Evolutionary conservation across 1,284 basidiomycete species (phyloP), one percentile per base, ranked within the genome.

Genomic region (Polyporus tsugae): DNA sequence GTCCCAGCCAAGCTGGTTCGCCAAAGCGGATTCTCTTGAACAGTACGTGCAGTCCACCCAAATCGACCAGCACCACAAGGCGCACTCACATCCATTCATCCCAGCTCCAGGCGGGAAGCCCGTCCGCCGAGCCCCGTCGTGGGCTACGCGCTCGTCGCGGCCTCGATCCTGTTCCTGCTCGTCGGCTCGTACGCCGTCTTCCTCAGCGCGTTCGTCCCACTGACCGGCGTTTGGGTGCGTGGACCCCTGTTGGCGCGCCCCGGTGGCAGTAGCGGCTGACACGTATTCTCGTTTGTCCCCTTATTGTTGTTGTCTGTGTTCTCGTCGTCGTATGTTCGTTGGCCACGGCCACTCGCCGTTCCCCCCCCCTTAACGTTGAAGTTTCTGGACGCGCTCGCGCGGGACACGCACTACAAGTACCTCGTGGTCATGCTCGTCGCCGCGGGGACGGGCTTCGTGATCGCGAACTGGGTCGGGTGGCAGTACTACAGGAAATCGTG

Each of bases 381-480:
- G 92, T 61, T 88, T 44, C 81, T 94, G 67, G 88, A 91, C 76
- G 75, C 80, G 57, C 80, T 95, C 7, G 88, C 87, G 4, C 76
- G 79, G 35, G 95, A 97, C 80, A 87, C 83, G 19, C 94, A 97
- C 78, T 97, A 97, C 89, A 96, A 96, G 81, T 97, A 97, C 80
- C 89, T 97, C 73, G 76, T 84, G 15, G 81, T 96, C 15, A 81
- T 97, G 53, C 84, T 96, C 60, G 85, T 98, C 60, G 95, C 96
- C 29, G 91, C 91, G 19, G 89, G 85, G 17, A 85, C 92, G 41
- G 96, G 95, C 81, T 96, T 95, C 78, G 92, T 95, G 63, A 98
- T 98, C 76, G 94, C 95, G 53, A 98, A 98, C 76, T 98, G 96
- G 96, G 94, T 96, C 46, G 95, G 95, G 58, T 97, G 95, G 95